Evolutionary conservation across 169 alveolate genomes (phyloP).

Genomic region (Plasmodium billcollinsi): DNA sequence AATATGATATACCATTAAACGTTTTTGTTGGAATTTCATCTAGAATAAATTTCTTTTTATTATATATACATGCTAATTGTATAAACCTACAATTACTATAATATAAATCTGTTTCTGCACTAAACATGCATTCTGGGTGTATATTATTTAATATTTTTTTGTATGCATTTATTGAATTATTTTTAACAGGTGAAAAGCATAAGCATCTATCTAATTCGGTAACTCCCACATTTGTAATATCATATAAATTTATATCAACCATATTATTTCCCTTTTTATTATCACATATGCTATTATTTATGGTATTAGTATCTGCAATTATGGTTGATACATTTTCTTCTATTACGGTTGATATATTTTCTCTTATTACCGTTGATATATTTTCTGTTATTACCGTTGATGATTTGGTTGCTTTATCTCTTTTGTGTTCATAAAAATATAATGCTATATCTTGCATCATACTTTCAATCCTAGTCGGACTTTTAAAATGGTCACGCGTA

Average conservation of each 20-base stretch:
- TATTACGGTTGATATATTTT: too few relatives aligned
- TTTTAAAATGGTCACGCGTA: constrained; percentile 87
- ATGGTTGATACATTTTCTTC: background rate
- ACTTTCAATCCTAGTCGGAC: constrained; percentile 93
- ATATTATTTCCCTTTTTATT: constrained; percentile 76
- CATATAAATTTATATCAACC: too few relatives aligned
- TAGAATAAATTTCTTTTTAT: constrained; percentile 59
- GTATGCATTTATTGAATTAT: constrained; percentile 85
- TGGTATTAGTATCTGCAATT: background rate
- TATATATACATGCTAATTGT: constrained; percentile 82
- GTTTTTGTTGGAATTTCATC: constrained; percentile 20
- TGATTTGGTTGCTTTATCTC: background rate
- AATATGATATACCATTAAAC: constrained; percentile 33
- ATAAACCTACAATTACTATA: constrained; percentile 83
- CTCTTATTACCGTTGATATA: too few relatives aligned
- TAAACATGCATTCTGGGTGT: constrained; percentile 87
- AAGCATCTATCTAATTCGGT: constrained; percentile 87
- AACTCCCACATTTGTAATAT: constrained; percentile 83
- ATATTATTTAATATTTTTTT: constrained; percentile 79
- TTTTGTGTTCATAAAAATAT: constrained; percentile 43
- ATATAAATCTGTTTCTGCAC: constrained; percentile 89
- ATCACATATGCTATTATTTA: constrained; percentile 14
- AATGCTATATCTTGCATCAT: constrained; percentile 93
- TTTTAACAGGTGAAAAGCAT: constrained; percentile 91
- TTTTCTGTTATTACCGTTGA: background rate